Evolutionary conservation across 2,329 filamentous ascomycete species (phyloP).

Genomic region (Aspergillus versicolor): DNA sequence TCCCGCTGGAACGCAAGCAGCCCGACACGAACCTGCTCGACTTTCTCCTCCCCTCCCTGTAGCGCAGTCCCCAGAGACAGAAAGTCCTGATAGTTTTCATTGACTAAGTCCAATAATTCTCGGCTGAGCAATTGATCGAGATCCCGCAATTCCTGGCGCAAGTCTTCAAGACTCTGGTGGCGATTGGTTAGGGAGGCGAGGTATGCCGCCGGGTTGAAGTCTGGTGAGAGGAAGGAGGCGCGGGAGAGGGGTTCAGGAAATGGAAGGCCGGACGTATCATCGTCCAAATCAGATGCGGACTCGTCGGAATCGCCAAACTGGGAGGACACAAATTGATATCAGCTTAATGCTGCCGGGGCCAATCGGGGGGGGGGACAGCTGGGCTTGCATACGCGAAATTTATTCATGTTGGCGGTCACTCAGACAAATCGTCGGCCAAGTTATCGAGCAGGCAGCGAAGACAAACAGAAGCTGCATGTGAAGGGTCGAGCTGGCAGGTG

Average conservation of each 20-base stretch:
- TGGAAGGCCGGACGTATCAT: constrained; percentile 67
- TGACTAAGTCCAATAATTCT: constrained; percentile 91
- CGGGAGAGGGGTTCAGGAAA: constrained; percentile 85
- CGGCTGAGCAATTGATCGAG: constrained; percentile 75
- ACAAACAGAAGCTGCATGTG: constrained; percentile 5
- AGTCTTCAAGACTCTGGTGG: constrained; percentile 93
- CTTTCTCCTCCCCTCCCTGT: constrained; percentile 82
- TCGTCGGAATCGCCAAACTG: constrained; percentile 48
- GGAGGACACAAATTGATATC: constrained; percentile 7
- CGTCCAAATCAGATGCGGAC: constrained; percentile 54
- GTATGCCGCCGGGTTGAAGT: constrained; percentile 79
- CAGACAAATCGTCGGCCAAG: neutral
- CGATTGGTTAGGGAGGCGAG: constrained; percentile 80
- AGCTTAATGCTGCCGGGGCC: constrained; percentile 2
- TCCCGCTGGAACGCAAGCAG: constrained; percentile 82
- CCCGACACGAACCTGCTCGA: constrained; percentile 86
- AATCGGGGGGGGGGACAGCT: neutral
- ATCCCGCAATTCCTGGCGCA: constrained; percentile 80
- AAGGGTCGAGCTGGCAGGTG: neutral
- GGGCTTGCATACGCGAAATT: constrained; percentile 31
- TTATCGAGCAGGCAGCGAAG: neutral
- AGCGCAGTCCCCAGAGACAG: constrained; percentile 78
- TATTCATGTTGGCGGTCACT: constrained; percentile 28
- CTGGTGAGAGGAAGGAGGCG: constrained; percentile 71
- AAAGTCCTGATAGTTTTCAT: constrained; percentile 91